Evolutionary conservation across 805 yeast species (phyloP).

Genomic region (Wickerhamiella spandovensis): DNA sequence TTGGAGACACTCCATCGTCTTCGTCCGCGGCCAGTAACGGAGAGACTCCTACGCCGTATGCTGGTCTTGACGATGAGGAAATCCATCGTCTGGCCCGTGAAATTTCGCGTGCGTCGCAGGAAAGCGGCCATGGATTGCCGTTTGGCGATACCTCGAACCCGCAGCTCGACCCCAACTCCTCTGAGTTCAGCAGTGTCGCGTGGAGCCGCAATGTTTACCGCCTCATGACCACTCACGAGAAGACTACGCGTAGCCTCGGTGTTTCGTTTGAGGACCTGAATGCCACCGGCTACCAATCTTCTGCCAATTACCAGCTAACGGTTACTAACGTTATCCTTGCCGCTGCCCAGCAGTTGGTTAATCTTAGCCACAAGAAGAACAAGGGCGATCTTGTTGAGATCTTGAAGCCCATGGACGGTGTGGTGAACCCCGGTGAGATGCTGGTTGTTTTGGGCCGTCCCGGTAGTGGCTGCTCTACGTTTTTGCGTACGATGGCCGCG

Average conservation of each 20-base stretch:
- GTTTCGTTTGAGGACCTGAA: conserved; percentile 44
- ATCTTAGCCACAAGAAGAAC: conserved; percentile 3
- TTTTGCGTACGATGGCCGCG: conserved; percentile 51
- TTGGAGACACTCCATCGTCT: not conserved
- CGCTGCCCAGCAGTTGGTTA: conserved; percentile 16
- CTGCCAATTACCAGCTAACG: conserved; percentile 53
- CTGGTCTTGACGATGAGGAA: conserved; percentile 7
- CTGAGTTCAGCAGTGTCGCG: conserved; percentile 39
- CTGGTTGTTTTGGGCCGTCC: conserved; percentile 59
- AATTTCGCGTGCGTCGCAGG: conserved; percentile 1
- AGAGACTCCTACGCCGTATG: conserved; percentile 1
- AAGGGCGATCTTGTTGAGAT: conserved; percentile 12
- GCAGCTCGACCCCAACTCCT: conserved; percentile 44
- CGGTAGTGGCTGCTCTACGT: conserved; percentile 69
- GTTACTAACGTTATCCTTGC: conserved; percentile 32
- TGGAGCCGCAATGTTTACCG: conserved; percentile 53
- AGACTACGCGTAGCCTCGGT: conserved; percentile 46
- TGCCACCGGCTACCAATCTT: conserved; percentile 32
- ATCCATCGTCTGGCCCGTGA: conserved; percentile 1
- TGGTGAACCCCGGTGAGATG: conserved; percentile 53
- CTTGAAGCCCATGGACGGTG: conserved; percentile 23
- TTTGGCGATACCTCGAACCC: conserved; percentile 24
- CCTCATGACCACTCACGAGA: conserved; percentile 39
- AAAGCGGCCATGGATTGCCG: not conserved
- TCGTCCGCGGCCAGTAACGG: not conserved